These are phyloP conservation scores for Lepiota brunneoincarnata DNA, from an alignment of 768 basidiomycete species.

Conservation along the genomic window DNA sequence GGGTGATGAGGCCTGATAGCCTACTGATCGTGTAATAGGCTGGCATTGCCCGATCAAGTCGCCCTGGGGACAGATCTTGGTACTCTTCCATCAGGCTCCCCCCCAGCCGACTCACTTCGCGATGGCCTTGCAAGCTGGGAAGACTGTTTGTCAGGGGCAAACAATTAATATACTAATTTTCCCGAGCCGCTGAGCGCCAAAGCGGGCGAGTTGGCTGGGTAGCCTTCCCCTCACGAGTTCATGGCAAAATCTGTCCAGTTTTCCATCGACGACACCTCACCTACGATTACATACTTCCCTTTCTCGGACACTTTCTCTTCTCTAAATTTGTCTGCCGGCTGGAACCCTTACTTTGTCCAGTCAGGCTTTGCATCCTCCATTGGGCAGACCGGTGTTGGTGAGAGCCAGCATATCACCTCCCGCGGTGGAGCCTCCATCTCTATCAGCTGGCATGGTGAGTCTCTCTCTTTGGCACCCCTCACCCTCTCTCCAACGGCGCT, in stretches of 20 bases:
- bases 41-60: too few relatives aligned
- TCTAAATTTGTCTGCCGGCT: constrained; percentile 52
- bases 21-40: too few relatives aligned
- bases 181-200: not conserved
- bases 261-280: constrained; percentile 65
- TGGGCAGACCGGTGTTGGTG: constrained; percentile 50
- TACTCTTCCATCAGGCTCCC: too few relatives aligned
- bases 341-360: constrained; percentile 60
- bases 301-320: constrained; percentile 52
- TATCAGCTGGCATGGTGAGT: constrained; percentile 62
- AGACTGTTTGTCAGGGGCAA: not conserved
- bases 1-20: constrained; percentile 59
- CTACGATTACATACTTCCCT: constrained; percentile 58
- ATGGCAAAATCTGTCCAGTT: constrained; percentile 35
- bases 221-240: constrained; percentile 12
- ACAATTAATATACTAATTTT: too few relatives aligned
- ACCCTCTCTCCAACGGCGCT: not conserved
- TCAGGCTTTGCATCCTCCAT: constrained; percentile 43
- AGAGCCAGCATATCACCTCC: constrained; percentile 62
- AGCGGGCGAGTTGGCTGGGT: not conserved
- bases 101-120: too few relatives aligned
- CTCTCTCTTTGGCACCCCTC: not conserved
- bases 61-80: too few relatives aligned
- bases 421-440: constrained; percentile 53
- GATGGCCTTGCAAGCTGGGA: too few relatives aligned